Percentiles rank a stretch among this genome's conserved stretches.
Conservation (phyloP, 129 eudicot genomes). For the Chrysanthemum seticuspe region DNA sequence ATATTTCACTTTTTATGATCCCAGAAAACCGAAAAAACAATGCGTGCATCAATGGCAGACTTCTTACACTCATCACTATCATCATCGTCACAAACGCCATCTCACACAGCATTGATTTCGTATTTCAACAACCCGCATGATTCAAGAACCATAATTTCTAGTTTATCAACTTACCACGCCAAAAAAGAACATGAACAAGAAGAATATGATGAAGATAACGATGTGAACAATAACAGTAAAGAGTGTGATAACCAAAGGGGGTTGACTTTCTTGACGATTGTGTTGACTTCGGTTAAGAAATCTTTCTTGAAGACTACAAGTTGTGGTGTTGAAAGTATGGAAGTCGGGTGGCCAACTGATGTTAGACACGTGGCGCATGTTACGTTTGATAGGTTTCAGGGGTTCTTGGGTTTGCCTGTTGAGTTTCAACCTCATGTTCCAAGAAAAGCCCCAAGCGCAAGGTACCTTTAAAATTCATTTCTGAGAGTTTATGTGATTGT, state of each 20-base stretch:
- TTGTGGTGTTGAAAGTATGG: conserved; percentile 41
- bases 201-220: conserved; percentile 18
- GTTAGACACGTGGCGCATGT: conserved; percentile 88
- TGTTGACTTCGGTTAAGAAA: conserved; percentile 62
- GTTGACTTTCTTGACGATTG: conserved; percentile 63
- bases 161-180: conserved; percentile 3
- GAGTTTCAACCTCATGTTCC: conserved; percentile 84
- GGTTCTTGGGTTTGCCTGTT: conserved; percentile 88
- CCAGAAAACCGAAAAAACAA: no score
- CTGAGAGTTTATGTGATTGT: not conserved
- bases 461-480: conserved; percentile 37
- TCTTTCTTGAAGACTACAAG: conserved; percentile 52
- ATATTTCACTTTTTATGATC: no score
- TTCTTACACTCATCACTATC: no score
- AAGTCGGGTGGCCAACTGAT: conserved; percentile 80
- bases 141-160: conserved; percentile 26
- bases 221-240: conserved; percentile 28
- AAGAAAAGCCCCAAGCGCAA: conserved; percentile 83
- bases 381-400: conserved; percentile 79
- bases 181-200: not conserved
- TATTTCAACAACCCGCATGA: conserved; percentile 32
- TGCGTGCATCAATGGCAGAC: no score
- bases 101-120: not conserved
- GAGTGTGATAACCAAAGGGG: conserved; percentile 50
- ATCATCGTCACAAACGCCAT: not conserved